Conservation (phyloP, 2,329 filamentous ascomycete genomes). For the Chalaropsis ovoidea region DNA sequence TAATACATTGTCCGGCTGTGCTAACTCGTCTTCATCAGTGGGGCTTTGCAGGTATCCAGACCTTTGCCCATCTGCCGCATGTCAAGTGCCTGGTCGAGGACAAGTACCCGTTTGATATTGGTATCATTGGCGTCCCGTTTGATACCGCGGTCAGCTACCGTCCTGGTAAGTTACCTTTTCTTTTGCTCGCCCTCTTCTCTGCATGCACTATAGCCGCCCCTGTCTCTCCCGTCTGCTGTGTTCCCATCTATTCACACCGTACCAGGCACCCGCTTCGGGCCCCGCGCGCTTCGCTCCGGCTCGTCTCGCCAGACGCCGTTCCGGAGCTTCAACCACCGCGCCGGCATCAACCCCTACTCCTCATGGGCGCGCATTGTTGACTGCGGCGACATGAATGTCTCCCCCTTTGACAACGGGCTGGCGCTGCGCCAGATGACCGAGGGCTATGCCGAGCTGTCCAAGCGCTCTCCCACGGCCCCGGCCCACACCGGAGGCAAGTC, state of each 20-base stretch:
- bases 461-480: constrained; percentile 32
- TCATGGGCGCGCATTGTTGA: constrained; percentile 72
- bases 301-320: constrained; percentile 71
- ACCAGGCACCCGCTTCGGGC: constrained; percentile 68
- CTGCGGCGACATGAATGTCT: constrained; percentile 83
- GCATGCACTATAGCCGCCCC: background rate
- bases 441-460: constrained; percentile 60
- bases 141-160: constrained; percentile 64
- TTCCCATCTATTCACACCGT: background rate
- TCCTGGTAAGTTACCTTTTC: constrained; percentile 42
- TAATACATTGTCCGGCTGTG: background rate
- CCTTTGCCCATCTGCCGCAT: constrained; percentile 61
- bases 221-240: background rate
- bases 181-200: background rate
- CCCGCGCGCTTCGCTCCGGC: constrained; percentile 74
- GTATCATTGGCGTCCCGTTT: constrained; percentile 61
- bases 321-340: constrained; percentile 69
- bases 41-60: constrained; percentile 60
- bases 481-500: constrained; percentile 32
- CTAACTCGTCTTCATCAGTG: constrained; percentile 29
- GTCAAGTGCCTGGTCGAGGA: constrained; percentile 60
- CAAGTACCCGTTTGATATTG: constrained; percentile 56
- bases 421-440: constrained; percentile 76
- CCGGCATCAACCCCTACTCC: constrained; percentile 71
- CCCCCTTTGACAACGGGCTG: constrained; percentile 74